phyloP scores from a whole-genome alignment of 208 protist species.

The Crithidia brevicula region DNA sequence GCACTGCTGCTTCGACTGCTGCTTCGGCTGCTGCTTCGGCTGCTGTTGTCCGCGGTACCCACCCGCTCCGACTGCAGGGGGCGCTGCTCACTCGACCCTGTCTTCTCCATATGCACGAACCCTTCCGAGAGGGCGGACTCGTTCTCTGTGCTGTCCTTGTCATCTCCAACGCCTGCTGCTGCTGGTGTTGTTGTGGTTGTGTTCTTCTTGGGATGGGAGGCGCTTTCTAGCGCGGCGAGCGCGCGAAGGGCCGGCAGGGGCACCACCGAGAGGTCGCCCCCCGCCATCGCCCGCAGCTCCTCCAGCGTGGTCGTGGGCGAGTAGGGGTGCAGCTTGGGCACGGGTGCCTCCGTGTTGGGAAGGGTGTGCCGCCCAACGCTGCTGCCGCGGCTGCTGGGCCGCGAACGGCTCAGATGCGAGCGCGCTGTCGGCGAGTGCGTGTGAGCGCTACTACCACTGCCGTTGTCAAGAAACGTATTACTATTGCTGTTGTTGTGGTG shows the following conservation, averaged over 20 bases:
- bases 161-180: not conserved
- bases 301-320: conserved; percentile 16
- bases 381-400: not conserved
- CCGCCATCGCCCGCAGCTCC: conserved; percentile 31
- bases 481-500: too few species aligned
- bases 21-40: not conserved
- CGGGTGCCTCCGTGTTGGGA: conserved; percentile 24
- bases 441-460: not conserved
- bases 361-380: not conserved
- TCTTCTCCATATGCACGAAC: not conserved
- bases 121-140: too few species aligned
- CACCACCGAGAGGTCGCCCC: conserved; percentile 30
- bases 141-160: not conserved
- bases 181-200: conserved; percentile 2
- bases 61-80: too few species aligned
- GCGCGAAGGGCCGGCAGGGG: conserved; percentile 2
- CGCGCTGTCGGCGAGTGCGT: not conserved
- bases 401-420: not conserved
- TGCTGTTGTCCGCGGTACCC: not conserved
- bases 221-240: not conserved
- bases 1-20: conserved; percentile 10
- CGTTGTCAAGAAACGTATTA: too few species aligned
- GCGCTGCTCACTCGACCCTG: too few species aligned
- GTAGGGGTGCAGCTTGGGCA: conserved; percentile 20
- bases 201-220: not conserved